Conservation (phyloP, 306 rosid species). For the Prunus mongolica region DNA sequence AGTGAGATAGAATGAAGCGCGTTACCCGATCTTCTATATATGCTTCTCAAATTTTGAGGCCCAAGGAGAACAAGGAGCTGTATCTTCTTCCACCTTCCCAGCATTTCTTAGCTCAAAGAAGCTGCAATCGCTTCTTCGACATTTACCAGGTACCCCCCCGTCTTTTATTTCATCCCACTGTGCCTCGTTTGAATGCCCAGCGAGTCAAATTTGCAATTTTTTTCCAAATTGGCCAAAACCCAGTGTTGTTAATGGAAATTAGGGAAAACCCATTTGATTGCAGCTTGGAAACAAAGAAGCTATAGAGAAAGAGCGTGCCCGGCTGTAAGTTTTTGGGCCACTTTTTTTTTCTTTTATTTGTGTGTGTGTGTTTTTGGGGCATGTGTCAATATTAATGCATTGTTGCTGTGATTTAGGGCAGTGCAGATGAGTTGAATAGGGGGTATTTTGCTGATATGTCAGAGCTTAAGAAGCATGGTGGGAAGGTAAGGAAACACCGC, state of each 20-base stretch:
- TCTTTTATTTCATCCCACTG: neutral
- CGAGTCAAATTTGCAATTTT: neutral
- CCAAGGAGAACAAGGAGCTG: slow-evolving; percentile 17
- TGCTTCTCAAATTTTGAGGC: slow-evolving; percentile 23
- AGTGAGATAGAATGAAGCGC: slow-evolving; percentile 36
- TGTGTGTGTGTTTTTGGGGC: neutral
- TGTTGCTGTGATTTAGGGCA: slow-evolving; percentile 46
- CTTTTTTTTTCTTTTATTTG: neutral
- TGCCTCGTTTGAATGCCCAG: neutral
- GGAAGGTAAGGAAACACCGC: slow-evolving; percentile 65
- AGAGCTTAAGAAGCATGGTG: slow-evolving; percentile 76
- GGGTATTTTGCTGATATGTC: slow-evolving; percentile 79
- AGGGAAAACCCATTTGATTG: slow-evolving; percentile 10
- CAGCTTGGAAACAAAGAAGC: slow-evolving; percentile 69
- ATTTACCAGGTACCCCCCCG: slow-evolving; percentile 50
- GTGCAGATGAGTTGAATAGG: slow-evolving; percentile 83
- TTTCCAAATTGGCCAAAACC: neutral
- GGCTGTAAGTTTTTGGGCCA: slow-evolving; percentile 59
- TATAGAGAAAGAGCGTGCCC: slow-evolving; percentile 72
- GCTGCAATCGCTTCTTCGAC: slow-evolving; percentile 76
- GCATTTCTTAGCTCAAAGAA: slow-evolving; percentile 53
- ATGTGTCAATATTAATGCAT: slow-evolving; percentile 18
- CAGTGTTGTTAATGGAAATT: neutral
- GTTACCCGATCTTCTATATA: slow-evolving; percentile 35
- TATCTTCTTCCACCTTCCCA: slow-evolving; percentile 34